Percentiles rank a stretch among this genome's conserved stretches.
Conservation (phyloP, 2,329 filamentous ascomycete genomes). For the Paraconiothyrium sp. region DNA sequence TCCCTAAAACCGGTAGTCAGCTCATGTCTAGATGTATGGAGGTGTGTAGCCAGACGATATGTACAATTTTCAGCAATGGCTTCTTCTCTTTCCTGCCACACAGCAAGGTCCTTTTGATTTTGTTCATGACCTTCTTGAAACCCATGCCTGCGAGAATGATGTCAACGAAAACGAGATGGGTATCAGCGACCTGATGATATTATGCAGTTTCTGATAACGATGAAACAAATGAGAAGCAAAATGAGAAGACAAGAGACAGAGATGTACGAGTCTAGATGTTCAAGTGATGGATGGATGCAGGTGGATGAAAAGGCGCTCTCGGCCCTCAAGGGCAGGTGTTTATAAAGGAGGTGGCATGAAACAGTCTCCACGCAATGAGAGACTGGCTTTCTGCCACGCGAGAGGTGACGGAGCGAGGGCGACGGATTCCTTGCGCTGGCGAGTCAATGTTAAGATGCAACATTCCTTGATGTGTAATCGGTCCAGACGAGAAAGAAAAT, state of each 20-base stretch:
- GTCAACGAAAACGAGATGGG: conserved; percentile 13
- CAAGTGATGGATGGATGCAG: conserved; percentile 1
- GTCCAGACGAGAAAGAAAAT: conserved; percentile 15
- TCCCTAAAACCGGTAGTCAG: conserved; percentile 27
- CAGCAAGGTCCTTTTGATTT: conserved; percentile 33
- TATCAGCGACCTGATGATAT: conserved; percentile 6
- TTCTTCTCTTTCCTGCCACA: conserved; percentile 39
- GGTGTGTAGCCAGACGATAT: conserved; percentile 1
- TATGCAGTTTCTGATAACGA: too few relatives aligned
- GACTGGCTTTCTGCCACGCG: conserved; percentile 23
- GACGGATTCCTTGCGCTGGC: conserved; percentile 43
- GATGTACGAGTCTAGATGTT: conserved; percentile 3
- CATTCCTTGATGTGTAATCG: conserved; percentile 36
- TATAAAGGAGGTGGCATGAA: conserved; percentile 29
- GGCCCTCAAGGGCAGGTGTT: conserved; percentile 16
- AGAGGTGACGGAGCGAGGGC: conserved; percentile 16
- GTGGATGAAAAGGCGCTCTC: conserved; percentile 8
- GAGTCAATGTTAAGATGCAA: conserved; percentile 34
- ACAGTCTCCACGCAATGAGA: conserved; percentile 33
- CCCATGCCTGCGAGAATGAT: conserved; percentile 27
- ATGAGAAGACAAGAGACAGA: conserved; percentile 14
- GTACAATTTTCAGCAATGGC: conserved; percentile 35
- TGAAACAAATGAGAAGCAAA: conserved; percentile 13
- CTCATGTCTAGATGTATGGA: neutral
- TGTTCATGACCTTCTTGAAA: conserved; percentile 34